Conservation (phyloP, 2,329 filamentous ascomycete species). For the Fusarium duplospermum region DNA sequence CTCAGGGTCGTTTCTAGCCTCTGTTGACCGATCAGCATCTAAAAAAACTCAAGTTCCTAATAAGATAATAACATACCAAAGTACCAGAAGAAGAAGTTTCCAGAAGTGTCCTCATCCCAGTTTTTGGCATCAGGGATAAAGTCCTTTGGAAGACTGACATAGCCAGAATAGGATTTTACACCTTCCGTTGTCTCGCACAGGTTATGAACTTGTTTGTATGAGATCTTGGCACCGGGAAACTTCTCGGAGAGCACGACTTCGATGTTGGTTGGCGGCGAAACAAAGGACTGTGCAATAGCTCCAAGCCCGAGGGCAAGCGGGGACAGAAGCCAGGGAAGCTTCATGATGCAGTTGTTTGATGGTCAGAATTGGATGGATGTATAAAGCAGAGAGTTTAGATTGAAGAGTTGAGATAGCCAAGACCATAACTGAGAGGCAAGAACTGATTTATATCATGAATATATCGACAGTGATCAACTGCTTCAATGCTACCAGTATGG, state of each 20-base stretch:
- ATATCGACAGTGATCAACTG: neutral
- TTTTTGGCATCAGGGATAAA: conserved; percentile 43
- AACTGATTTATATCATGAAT: neutral
- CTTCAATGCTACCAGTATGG: neutral
- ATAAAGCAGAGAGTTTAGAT: neutral
- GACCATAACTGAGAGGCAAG: neutral
- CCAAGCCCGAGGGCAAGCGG: neutral
- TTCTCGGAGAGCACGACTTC: neutral
- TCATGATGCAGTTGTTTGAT: neutral
- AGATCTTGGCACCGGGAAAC: conserved; percentile 21
- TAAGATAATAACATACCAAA: conserved; percentile 37
- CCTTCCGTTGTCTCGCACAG: conserved; percentile 38
- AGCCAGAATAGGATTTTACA: conserved; percentile 31
- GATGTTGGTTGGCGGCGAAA: neutral
- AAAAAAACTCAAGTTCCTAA: neutral
- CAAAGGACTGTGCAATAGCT: neutral
- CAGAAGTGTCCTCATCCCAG: conserved; percentile 15
- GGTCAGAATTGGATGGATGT: neutral
- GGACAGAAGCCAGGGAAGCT: neutral
- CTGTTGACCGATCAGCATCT: neutral
- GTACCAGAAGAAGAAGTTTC: conserved; percentile 57
- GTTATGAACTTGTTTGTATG: conserved; percentile 32
- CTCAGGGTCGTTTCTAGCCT: conserved; percentile 46
- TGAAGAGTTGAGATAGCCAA: neutral
- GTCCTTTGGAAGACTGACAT: conserved; percentile 30